Percentiles rank a stretch among this genome's conserved stretches.
These are phyloP conservation scores for Fusarium miscanthi DNA, from an alignment of 2,329 filamentous ascomycete genomes.

Conservation along the genomic window DNA sequence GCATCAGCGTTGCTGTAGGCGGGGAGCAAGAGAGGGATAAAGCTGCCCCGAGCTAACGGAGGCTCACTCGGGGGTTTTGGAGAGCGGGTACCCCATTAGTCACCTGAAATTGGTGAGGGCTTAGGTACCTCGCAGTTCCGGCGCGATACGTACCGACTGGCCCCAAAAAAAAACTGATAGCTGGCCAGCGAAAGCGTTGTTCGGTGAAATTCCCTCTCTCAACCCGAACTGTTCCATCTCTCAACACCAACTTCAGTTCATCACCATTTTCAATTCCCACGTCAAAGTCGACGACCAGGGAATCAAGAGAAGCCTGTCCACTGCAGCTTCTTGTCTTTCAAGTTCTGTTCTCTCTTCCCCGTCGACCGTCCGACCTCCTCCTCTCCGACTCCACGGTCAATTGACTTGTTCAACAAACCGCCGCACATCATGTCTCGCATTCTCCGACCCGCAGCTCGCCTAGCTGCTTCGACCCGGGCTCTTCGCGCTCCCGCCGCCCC, in stretches of 20 bases:
- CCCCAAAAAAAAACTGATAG: slow-evolving; percentile 48
- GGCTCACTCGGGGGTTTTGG: slow-evolving; percentile 42
- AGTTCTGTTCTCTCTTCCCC: slow-evolving; percentile 19
- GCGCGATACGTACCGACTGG: slow-evolving; percentile 46
- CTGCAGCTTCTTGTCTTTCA: slow-evolving; percentile 38
- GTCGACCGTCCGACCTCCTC: slow-evolving; percentile 23
- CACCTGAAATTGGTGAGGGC: slow-evolving; percentile 14
- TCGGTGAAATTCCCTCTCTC: slow-evolving; percentile 50
- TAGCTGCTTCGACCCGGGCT: slow-evolving; percentile 58
- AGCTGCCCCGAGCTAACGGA: slow-evolving; percentile 46
- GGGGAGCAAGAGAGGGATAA: slow-evolving; percentile 45
- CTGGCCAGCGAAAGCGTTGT: slow-evolving; percentile 39
- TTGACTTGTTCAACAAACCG: slow-evolving; percentile 36
- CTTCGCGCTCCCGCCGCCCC: slow-evolving; percentile 51
- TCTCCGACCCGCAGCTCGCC: slow-evolving; percentile 62
- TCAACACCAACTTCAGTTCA: slow-evolving; percentile 44
- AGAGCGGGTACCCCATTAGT: slow-evolving; percentile 35
- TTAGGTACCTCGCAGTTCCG: slow-evolving; percentile 45
- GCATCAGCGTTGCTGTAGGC: slow-evolving; percentile 24
- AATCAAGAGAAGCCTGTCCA: slow-evolving; percentile 41
- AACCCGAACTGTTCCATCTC: slow-evolving; percentile 44
- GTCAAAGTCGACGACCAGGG: slow-evolving; percentile 43
- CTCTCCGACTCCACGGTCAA: slow-evolving; percentile 38
- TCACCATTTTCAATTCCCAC: slow-evolving; percentile 41
- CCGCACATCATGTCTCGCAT: slow-evolving; percentile 60